Conservation (phyloP, 1,284 basidiomycete genomes). For the Marasmius fiardii region DNA sequence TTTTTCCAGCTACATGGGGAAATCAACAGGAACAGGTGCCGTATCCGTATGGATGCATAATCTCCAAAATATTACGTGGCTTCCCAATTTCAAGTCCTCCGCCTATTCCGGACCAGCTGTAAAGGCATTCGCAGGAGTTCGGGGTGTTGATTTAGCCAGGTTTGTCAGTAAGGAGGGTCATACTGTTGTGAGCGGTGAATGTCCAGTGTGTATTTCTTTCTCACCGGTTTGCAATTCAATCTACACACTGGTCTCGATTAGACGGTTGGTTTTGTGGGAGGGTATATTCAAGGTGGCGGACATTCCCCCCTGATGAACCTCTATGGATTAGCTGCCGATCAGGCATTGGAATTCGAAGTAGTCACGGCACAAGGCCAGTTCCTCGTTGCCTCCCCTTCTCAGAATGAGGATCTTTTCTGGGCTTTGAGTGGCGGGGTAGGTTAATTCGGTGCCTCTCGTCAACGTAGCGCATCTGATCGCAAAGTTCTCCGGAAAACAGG, state of each 20-base stretch:
- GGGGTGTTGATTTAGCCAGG: constrained; percentile 13
- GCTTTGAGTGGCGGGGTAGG: constrained; percentile 9
- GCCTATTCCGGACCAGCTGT: constrained; percentile 15
- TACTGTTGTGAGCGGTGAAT: constrained; percentile 21
- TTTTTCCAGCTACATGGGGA: constrained; percentile 18
- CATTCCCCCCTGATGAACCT: not conserved
- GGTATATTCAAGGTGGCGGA: constrained; percentile 9
- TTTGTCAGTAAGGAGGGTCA: constrained; percentile 14
- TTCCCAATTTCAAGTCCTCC: constrained; percentile 13
- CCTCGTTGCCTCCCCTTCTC: not conserved
- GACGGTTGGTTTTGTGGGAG: constrained; percentile 12
- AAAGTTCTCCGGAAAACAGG: constrained; percentile 6
- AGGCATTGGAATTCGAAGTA: not conserved
- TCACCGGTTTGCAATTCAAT: not conserved
- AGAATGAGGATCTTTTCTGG: constrained; percentile 1
- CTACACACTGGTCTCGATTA: not conserved
- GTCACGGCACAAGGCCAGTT: not conserved
- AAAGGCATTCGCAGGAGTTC: constrained; percentile 15
- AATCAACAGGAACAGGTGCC: constrained; percentile 17
- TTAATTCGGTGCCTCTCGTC: not conserved
- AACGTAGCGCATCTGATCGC: not conserved
- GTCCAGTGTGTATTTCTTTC: constrained; percentile 17
- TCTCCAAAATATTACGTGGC: constrained; percentile 14
- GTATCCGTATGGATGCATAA: constrained; percentile 21
- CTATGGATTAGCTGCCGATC: constrained; percentile 6